Evolutionary conservation across 179 eudicot genomes (phyloP).

Genomic region (Gypsophila paniculata): DNA sequence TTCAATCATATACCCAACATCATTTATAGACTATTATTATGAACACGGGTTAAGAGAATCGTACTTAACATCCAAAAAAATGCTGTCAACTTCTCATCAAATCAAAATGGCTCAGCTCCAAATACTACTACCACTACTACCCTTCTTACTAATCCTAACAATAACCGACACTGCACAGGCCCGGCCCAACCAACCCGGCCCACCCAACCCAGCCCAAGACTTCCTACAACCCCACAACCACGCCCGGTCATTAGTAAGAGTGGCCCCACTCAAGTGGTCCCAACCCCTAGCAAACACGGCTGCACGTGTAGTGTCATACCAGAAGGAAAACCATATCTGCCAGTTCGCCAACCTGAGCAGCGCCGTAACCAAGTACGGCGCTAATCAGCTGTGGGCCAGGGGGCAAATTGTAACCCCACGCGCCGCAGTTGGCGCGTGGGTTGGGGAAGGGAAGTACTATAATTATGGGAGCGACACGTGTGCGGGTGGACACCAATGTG

Average conservation of each 20-base stretch:
- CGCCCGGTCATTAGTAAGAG: constrained; percentile 44
- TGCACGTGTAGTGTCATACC: constrained; percentile 43
- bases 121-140: not conserved
- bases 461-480: constrained; percentile 45
- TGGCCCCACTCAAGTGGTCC: constrained; percentile 57
- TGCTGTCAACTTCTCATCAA: not conserved
- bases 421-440: constrained; percentile 58
- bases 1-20: no score
- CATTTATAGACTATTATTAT: no score
- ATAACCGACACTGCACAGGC: not conserved
- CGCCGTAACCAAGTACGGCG: constrained; percentile 47
- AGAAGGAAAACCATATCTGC: constrained; percentile 49
- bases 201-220: constrained; percentile 18
- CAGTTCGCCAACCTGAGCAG: constrained; percentile 53
- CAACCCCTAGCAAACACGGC: constrained; percentile 42
- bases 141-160: constrained; percentile 4
- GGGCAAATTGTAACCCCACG: constrained; percentile 40
- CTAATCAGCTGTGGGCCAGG: constrained; percentile 55
- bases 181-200: constrained; percentile 3
- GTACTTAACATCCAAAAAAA: no score
- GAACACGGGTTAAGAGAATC: no score
- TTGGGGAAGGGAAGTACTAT: constrained; percentile 54
- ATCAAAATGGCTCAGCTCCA: not conserved
- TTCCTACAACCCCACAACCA: constrained; percentile 27
- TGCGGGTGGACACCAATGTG: constrained; percentile 41